Percentiles rank a stretch among this genome's conserved stretches.
These are phyloP conservation scores for Parafenestella ontariensis DNA, from an alignment of 2,329 filamentous ascomycete species.

Conservation along the genomic window DNA sequence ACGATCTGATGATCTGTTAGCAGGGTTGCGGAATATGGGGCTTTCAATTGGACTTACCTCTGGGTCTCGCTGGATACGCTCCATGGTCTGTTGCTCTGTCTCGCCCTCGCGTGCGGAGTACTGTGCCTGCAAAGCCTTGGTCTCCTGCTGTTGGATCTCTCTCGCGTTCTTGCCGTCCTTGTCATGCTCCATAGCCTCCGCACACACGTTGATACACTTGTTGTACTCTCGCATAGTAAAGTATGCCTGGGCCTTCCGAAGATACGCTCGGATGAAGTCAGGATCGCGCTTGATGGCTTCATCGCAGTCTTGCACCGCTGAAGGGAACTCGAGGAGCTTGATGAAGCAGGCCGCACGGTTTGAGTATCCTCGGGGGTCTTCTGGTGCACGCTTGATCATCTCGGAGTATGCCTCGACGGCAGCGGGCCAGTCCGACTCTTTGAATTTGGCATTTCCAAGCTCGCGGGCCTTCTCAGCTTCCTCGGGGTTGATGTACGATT, in stretches of 20 bases:
- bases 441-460: conserved; percentile 95
- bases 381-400: conserved; percentile 94
- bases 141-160: conserved; percentile 92
- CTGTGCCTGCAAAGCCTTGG: conserved; percentile 91
- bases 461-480: conserved; percentile 96
- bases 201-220: conserved; percentile 88
- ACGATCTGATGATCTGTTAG: conserved; percentile 69
- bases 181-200: conserved; percentile 80
- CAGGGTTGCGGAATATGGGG: neutral
- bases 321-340: conserved; percentile 95
- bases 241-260: conserved; percentile 94
- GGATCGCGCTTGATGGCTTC: conserved; percentile 88
- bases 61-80: conserved; percentile 87
- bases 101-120: conserved; percentile 91
- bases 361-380: conserved; percentile 93
- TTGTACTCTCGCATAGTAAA: conserved; percentile 99
- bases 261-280: conserved; percentile 93
- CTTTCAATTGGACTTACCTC: conserved; percentile 67
- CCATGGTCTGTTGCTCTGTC: conserved; percentile 93
- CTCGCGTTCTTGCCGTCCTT: conserved; percentile 79
- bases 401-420: conserved; percentile 94
- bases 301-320: conserved; percentile 91
- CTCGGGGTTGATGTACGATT: conserved; percentile 84
- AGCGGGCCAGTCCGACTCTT: conserved; percentile 92
- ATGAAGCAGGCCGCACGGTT: conserved; percentile 97